These are phyloP conservation scores for Ascochyta clinopodiicola DNA, from an alignment of 2,329 filamentous ascomycete species.

Conservation along the genomic window DNA sequence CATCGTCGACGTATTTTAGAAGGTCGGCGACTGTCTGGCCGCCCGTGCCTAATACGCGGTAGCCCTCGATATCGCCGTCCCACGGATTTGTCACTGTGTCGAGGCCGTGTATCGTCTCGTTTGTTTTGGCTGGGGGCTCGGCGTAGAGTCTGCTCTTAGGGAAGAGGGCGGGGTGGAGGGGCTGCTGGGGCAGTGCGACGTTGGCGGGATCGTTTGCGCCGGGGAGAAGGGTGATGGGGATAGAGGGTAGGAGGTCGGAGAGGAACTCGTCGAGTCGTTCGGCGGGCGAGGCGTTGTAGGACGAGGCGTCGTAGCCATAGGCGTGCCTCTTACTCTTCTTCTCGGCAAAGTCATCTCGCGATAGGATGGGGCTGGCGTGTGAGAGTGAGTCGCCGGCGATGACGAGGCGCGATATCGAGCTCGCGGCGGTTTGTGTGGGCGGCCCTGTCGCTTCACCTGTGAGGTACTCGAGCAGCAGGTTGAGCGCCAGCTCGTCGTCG, in stretches of 20 bases:
- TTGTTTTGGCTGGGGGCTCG: slow-evolving; percentile 52
- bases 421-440: slow-evolving; percentile 63
- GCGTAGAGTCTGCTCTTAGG: slow-evolving; percentile 75
- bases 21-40: slow-evolving; percentile 95
- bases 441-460: slow-evolving; percentile 78
- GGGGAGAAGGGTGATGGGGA: slow-evolving; percentile 88
- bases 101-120: slow-evolving; percentile 70
- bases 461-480: slow-evolving; percentile 84
- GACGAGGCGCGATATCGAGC: slow-evolving; percentile 80
- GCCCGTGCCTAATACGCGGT: slow-evolving; percentile 82
- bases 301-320: slow-evolving; percentile 89
- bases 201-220: slow-evolving; percentile 88
- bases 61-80: slow-evolving; percentile 89
- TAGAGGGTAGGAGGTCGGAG: slow-evolving; percentile 77
- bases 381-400: slow-evolving; percentile 89
- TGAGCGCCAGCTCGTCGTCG: slow-evolving; percentile 75
- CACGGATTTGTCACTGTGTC: slow-evolving; percentile 92
- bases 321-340: slow-evolving; percentile 70
- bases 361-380: slow-evolving; percentile 55
- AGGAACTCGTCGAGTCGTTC: slow-evolving; percentile 85
- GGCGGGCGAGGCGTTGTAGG: slow-evolving; percentile 87
- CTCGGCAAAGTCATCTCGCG: slow-evolving; percentile 53
- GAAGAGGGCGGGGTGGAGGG: slow-evolving; percentile 92
- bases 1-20: slow-evolving; percentile 83
- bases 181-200: slow-evolving; percentile 87